Evolutionary conservation across 192 early-diverging fungal genomes (phyloP).

Genomic region (Diversispora epigaea): DNA sequence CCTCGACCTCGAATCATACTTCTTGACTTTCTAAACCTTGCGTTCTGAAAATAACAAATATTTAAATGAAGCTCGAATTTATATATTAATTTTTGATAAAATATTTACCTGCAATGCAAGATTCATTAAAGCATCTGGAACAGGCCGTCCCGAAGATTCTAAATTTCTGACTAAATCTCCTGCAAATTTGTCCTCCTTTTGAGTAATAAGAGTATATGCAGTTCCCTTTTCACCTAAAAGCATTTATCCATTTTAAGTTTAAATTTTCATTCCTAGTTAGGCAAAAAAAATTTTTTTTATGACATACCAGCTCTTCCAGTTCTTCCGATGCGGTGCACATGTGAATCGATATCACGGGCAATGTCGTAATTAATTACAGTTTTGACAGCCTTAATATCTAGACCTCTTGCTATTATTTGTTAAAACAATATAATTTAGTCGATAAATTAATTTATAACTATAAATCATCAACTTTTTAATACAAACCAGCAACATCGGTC

Average conservation of each 20-base stretch:
- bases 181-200: conserved; percentile 66
- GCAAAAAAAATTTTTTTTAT: background rate
- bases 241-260: background rate
- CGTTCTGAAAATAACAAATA: conserved; percentile 44
- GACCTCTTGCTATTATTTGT: conserved; percentile 60
- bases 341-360: conserved; percentile 79
- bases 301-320: conserved; percentile 61
- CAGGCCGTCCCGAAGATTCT: conserved; percentile 52
- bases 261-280: background rate
- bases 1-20: conserved; percentile 38
- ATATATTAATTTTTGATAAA: background rate
- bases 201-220: conserved; percentile 60
- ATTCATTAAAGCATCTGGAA: conserved; percentile 46
- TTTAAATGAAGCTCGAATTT: background rate
- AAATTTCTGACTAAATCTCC: conserved; percentile 62
- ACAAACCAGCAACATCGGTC: conserved; percentile 62
- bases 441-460: background rate
- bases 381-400: conserved; percentile 75
- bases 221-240: conserved; percentile 57
- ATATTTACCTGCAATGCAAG: conserved; percentile 45
- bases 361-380: conserved; percentile 82
- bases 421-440: background rate
- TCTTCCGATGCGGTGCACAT: conserved; percentile 76
- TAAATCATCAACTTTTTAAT: background rate
- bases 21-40: conserved; percentile 57